Conservation (phyloP, 192 early-diverging fungal genomes). For the Ambispora gerdemannii region DNA sequence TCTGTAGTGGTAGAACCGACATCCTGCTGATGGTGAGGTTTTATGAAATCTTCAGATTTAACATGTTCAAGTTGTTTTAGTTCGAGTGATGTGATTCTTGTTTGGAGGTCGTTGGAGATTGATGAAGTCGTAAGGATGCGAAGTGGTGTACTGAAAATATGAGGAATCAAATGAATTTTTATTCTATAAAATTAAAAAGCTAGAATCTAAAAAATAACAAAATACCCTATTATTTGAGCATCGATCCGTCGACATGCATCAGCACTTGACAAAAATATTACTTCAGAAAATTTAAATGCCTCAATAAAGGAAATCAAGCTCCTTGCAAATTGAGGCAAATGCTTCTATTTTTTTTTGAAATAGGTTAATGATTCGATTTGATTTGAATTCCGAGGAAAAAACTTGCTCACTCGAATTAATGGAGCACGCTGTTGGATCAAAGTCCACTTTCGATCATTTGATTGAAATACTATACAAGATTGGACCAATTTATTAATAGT, state of each 20-base stretch:
- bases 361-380: background rate
- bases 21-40: background rate
- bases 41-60: slow-evolving; percentile 17
- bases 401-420: slow-evolving; percentile 37
- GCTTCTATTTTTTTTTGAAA: slow-evolving; percentile 41
- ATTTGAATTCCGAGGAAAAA: background rate
- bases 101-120: background rate
- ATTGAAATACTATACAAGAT: slow-evolving; percentile 60
- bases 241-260: slow-evolving; percentile 66
- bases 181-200: slow-evolving; percentile 28
- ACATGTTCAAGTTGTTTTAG: slow-evolving; percentile 25
- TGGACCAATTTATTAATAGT: no score
- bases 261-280: slow-evolving; percentile 61
- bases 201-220: slow-evolving; percentile 49
- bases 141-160: background rate
- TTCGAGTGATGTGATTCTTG: slow-evolving; percentile 16
- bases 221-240: slow-evolving; percentile 52
- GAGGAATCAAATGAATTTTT: slow-evolving; percentile 10
- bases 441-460: slow-evolving; percentile 60
- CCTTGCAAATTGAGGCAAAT: slow-evolving; percentile 46
- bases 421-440: slow-evolving; percentile 71
- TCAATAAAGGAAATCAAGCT: slow-evolving; percentile 58
- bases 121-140: background rate
- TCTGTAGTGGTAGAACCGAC: slow-evolving; percentile 1
- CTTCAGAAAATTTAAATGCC: slow-evolving; percentile 47